These are phyloP conservation scores for Barnettozyma californica DNA, from an alignment of 805 yeast genomes.

Conservation along the genomic window DNA sequence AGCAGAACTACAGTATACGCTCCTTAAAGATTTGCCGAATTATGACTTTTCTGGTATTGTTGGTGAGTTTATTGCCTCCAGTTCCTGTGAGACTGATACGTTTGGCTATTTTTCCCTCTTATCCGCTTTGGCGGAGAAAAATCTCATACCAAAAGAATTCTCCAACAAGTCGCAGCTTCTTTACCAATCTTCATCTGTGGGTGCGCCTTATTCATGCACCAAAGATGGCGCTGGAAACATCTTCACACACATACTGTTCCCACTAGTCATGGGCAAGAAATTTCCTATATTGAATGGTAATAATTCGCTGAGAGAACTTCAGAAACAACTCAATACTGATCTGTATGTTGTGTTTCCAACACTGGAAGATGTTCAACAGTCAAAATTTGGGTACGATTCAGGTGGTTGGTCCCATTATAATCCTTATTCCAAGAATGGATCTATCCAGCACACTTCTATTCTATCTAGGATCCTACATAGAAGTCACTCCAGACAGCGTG, in stretches of 20 bases:
- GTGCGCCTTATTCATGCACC: conserved; percentile 13
- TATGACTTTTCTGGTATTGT: conserved; percentile 43
- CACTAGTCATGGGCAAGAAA: conserved; percentile 12
- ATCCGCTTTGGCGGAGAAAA: conserved; percentile 16
- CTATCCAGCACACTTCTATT: conserved; percentile 34
- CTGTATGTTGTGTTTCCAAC: conserved; percentile 41
- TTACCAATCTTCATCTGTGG: conserved; percentile 31
- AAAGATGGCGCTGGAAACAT: conserved; percentile 13
- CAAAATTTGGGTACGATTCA: conserved; percentile 36
- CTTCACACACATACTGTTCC: conserved; percentile 23
- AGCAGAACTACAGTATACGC: conserved; percentile 17
- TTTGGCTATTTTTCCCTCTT: conserved; percentile 27
- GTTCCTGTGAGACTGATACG: conserved; percentile 37
- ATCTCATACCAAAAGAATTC: conserved; percentile 9
- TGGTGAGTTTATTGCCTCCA: conserved; percentile 52
- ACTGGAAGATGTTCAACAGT: conserved; percentile 4
- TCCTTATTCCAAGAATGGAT: conserved; percentile 20
- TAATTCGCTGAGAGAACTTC: conserved; percentile 22
- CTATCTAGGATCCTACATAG: conserved; percentile 33
- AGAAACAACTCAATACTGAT: conserved; percentile 21
- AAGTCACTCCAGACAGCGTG: conserved; percentile 26
- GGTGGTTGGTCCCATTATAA: conserved; percentile 49
- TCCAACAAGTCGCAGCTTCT: conserved; percentile 20
- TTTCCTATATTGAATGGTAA: conserved; percentile 13
- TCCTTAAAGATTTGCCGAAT: conserved; percentile 27